Conservation (phyloP, 2,329 filamentous ascomycete species). For the Microsporum canis region DNA sequence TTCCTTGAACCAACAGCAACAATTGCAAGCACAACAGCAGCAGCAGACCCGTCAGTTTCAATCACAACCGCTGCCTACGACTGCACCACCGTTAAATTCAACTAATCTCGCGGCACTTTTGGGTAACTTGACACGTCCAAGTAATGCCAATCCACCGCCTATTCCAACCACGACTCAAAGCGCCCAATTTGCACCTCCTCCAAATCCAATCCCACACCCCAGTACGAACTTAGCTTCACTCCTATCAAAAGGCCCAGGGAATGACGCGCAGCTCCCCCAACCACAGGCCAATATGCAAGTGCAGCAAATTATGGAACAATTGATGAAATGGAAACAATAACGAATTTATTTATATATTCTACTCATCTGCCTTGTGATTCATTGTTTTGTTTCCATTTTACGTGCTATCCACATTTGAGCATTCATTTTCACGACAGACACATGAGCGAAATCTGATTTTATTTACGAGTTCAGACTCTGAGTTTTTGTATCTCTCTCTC, state of each 20-base stretch:
- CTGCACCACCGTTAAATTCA: slow-evolving; percentile 7
- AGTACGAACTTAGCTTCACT: slow-evolving; percentile 31
- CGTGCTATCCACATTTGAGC: not conserved
- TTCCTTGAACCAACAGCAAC: slow-evolving; percentile 34
- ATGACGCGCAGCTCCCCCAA: not conserved
- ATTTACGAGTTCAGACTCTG: not conserved
- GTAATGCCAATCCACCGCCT: slow-evolving; percentile 6
- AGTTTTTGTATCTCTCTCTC: not conserved
- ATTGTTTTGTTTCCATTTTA: not conserved
- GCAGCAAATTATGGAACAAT: slow-evolving; percentile 39
- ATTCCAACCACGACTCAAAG: not conserved
- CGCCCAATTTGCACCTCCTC: slow-evolving; percentile 10
- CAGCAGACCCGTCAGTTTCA: slow-evolving; percentile 28
- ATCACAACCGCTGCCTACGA: slow-evolving; percentile 21
- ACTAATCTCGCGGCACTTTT: slow-evolving; percentile 21
- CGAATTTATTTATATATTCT: slow-evolving; percentile 11
- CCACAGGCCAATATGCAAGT: slow-evolving; percentile 27
- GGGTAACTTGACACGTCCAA: slow-evolving; percentile 7
- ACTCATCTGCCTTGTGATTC: not conserved
- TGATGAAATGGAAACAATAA: slow-evolving; percentile 31
- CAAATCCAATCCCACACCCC: slow-evolving; percentile 21
- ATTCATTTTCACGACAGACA: not conserved
- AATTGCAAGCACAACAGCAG: not conserved
- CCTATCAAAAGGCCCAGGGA: slow-evolving; percentile 21
- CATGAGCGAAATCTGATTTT: not conserved